Evolutionary conservation across 1,139 yeast species (phyloP).

Genomic region (Suhomyces bribrorum): DNA sequence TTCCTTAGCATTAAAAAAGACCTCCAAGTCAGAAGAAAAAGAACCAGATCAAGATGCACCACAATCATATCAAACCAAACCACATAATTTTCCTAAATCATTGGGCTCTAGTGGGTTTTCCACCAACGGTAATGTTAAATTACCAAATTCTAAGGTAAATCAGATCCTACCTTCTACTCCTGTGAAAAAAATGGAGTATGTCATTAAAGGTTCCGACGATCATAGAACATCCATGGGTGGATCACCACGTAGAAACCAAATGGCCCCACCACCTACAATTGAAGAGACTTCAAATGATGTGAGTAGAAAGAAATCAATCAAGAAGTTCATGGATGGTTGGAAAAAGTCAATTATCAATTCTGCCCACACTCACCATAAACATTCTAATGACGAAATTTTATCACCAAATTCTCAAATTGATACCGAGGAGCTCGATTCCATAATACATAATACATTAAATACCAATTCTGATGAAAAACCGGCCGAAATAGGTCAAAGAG

Average conservation of each 20-base stretch:
- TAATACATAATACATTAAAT: slow-evolving; percentile 10
- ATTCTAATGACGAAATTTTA: slow-evolving; percentile 4
- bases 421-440: slow-evolving; percentile 8
- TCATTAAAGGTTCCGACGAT: slow-evolving; percentile 15
- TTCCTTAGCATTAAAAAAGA: slow-evolving; percentile 41
- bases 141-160: slow-evolving; percentile 50
- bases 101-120: slow-evolving; percentile 42
- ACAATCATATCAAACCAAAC: not conserved
- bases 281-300: slow-evolving; percentile 13
- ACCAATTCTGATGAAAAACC: slow-evolving; percentile 13
- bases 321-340: slow-evolving; percentile 46
- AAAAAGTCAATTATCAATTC: slow-evolving; percentile 28
- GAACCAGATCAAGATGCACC: not conserved
- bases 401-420: slow-evolving; percentile 4
- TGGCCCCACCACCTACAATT: slow-evolving; percentile 6
- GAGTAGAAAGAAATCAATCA: slow-evolving; percentile 39
- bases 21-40: slow-evolving; percentile 13
- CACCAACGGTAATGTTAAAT: slow-evolving; percentile 49
- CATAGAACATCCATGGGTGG: slow-evolving; percentile 7
- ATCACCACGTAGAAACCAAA: slow-evolving; percentile 9
- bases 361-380: slow-evolving; percentile 15
- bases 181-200: slow-evolving; percentile 57
- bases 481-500: slow-evolving; percentile 42
- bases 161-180: slow-evolving; percentile 66
- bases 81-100: not conserved